Percentiles rank a stretch among this genome's conserved stretches.
These are phyloP conservation scores for Oryza brachyantha DNA, from an alignment of 176 grass and related monocot genomes.

Conservation along the genomic window DNA sequence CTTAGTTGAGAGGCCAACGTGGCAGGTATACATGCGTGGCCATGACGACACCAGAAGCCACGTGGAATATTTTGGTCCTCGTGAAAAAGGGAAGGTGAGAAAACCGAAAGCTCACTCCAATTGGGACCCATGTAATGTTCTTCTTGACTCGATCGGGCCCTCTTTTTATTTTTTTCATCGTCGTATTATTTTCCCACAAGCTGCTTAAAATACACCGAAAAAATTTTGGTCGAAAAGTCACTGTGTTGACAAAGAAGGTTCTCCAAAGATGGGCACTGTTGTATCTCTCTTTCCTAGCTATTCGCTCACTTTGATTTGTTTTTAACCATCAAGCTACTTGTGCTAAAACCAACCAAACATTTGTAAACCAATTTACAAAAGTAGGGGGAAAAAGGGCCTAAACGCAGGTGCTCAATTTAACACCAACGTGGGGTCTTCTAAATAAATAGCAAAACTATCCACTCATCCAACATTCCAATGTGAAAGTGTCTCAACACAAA, in stretches of 20 bases:
- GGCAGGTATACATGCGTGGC: slow-evolving; percentile 7
- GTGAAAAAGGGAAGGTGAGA: slow-evolving; percentile 34
- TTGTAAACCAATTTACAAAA: neutral
- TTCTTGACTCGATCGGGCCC: slow-evolving; percentile 11
- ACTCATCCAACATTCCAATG: neutral
- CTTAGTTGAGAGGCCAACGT: neutral
- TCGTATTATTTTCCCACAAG: slow-evolving; percentile 8
- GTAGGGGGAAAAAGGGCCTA: neutral
- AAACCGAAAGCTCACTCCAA: slow-evolving; percentile 61
- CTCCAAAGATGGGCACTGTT: slow-evolving; percentile 18
- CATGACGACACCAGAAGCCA: slow-evolving; percentile 41
- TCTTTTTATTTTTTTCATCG: neutral
- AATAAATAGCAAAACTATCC: neutral
- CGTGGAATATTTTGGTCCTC: slow-evolving; percentile 62
- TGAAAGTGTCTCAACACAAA: neutral
- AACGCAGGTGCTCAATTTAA: neutral
- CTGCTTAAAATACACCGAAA: slow-evolving; percentile 26
- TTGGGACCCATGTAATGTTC: slow-evolving; percentile 26
- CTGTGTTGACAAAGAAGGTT: slow-evolving; percentile 36
- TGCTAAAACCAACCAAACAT: slow-evolving; percentile 29
- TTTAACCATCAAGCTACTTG: neutral
- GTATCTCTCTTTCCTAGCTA: neutral
- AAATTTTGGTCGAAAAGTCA: slow-evolving; percentile 45
- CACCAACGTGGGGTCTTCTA: neutral
- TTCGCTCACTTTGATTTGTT: neutral